Evolutionary conservation across 306 rosid genomes (phyloP).

Genomic region (Rosa persica): DNA sequence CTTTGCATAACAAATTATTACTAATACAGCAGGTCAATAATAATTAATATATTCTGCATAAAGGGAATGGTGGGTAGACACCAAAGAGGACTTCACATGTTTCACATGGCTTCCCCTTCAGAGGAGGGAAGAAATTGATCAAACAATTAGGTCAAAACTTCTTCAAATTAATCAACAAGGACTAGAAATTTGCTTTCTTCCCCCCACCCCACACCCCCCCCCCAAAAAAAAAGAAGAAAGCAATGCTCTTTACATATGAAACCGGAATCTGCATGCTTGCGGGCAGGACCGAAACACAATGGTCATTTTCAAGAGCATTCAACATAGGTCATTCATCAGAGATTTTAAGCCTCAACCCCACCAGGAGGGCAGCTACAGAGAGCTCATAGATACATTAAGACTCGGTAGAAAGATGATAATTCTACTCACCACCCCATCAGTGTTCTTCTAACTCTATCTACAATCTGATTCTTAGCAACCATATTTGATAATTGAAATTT

Average conservation of each 20-base stretch:
- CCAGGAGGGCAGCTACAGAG: not conserved
- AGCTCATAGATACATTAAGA: not conserved
- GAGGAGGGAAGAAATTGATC: not conserved
- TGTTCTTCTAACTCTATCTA: constrained; percentile 69
- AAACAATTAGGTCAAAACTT: not conserved
- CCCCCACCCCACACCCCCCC: not conserved
- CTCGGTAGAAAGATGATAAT: not conserved
- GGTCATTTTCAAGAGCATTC: not conserved
- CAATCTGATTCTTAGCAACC: constrained; percentile 62
- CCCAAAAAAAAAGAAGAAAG: not conserved
- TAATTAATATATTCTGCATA: not conserved
- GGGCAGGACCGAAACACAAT: not conserved
- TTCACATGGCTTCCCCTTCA: not conserved
- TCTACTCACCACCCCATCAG: constrained; percentile 68
- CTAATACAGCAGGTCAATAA: not conserved
- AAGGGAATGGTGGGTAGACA: not conserved
- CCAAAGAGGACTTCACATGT: not conserved
- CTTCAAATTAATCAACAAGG: not conserved
- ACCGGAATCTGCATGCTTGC: not conserved
- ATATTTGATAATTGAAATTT: constrained; percentile 39
- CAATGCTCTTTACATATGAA: not conserved
- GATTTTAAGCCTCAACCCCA: not conserved
- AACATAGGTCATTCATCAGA: not conserved
- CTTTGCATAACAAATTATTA: not conserved
- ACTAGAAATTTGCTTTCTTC: not conserved